Base-by-base conservation (phyloP, 2,329 filamentous ascomycete species). In the Pseudogymnoascus sp. region DNA sequence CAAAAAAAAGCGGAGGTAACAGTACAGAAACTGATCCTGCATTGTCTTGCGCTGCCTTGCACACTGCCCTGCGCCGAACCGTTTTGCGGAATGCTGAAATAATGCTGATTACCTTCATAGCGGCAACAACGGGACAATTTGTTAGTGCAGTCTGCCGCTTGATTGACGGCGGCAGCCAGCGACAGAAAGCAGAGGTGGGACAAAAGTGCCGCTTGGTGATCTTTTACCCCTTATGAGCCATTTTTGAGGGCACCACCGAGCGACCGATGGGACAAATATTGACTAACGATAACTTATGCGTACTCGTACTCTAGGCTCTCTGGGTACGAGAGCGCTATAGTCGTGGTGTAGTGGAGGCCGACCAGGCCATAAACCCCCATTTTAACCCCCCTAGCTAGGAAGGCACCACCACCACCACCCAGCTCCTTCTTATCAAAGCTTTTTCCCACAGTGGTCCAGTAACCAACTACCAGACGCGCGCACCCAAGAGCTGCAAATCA, bases 101-200 rank as follows among this genome's bases (percentile, higher is more conserved):
- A 45, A 49, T 18, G 14, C 25, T 33, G 45, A 55, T 33, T 16
- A 33, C 25, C 25, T 31, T 55, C 25, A 28, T 55, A 55, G 45
- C 45, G 45, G 45, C 45, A 55, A 31, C 45, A 52, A 33, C 28
- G 49, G n/a, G n/a, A 38, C 35, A 8, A 8, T 21, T 18, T 55
- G 28, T 55, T 55, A 55, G 49, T 55, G 49, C 49, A 55, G 49
- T 55, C 49, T 55, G 49, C 49, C 49, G 28, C 49, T 55, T 55
- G 25, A 33, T 55, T 55, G 49, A 55, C 49, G 49, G 49, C 49
- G 49, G 49, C 49, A 55, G 49, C 49, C 25, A 31, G n/a, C 43
- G n/a, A 55, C 45, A 55, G 25, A 9, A 55, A 31, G 25, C 45
- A 55, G 45, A 55, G 45, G 45, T 55, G 45, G 45, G 25, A 55